Base-by-base conservation (phyloP, 2,329 filamentous ascomycete genomes). In the Neonectria ditissima region DNA sequence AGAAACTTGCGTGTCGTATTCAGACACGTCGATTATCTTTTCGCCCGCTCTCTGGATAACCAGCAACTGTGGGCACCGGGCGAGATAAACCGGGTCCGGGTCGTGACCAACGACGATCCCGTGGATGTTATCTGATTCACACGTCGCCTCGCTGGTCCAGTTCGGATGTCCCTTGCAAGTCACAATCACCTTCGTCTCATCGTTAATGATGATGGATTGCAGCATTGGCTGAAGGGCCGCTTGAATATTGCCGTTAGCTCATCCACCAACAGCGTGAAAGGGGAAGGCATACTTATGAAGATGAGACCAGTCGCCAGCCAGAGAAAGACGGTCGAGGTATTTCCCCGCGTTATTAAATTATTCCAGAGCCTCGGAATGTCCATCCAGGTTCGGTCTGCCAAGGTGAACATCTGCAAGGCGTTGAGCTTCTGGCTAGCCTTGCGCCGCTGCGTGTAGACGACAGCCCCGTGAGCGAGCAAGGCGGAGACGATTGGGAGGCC, bases 371-470 rank as follows among this genome's bases (percentile, higher is more conserved):
- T 26, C 2, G 24, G 8, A 34, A 37, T 20, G 18, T 57, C 32
- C 1, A 52, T 39, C 57, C 59, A 70, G 3, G 54, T 8, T 32
- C 63, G 59, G 24, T 70, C 66, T 3, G 69, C 57, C 7, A 69
- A 24, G 5, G 22, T 26, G 30, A 70, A 62, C 8, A 69, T 37
- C 5, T 67, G 52, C 16, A 47, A 28, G 14, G 64, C 13, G 10
- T 30, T 63, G 4, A 70, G 22, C 5, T 54, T 18, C 50, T 66
- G 68, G 1, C 3, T 16, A 2, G 34, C 5, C 1, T 39, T 45
- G 22, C 56, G 50, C 9, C 59, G 65, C 22, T 71, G 66, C 3
- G 61, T 44, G 13, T 69, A 69, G 1, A 69, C 57, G 34, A 66
- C 62, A 5, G 55, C 59, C 30, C 64, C 68, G 11, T 63, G 53